Conservation (phyloP, 768 basidiomycete species). For the Sporobolomyces pararoseus region DNA sequence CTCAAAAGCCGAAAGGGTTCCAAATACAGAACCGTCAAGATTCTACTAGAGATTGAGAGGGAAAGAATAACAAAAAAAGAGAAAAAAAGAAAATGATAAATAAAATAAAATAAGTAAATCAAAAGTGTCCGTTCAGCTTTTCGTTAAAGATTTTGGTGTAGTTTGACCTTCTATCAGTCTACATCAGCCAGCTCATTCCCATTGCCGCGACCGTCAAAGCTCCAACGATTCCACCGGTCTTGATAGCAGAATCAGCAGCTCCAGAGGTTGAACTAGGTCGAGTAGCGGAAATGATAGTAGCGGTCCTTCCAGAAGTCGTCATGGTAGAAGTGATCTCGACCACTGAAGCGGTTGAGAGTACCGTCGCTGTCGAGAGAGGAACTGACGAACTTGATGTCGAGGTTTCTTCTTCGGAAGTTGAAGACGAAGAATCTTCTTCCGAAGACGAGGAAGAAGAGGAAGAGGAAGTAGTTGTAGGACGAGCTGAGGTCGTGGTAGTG, state of each 20-base stretch:
- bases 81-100: not conserved
- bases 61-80: not conserved
- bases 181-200: not conserved
- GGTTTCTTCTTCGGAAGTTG: not conserved
- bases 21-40: not conserved
- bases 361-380: not conserved
- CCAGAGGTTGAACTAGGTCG: constrained; percentile 12
- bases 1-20: constrained; percentile 6
- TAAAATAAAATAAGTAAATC: not conserved
- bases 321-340: constrained; percentile 6
- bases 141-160: no score
- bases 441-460: not conserved
- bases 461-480: not conserved
- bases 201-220: not conserved
- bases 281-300: constrained; percentile 9
- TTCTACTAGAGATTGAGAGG: not conserved
- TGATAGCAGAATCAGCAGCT: not conserved
- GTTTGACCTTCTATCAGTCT: not conserved
- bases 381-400: not conserved
- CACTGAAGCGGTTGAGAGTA: not conserved
- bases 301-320: not conserved
- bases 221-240: not conserved
- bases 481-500: not conserved
- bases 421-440: not conserved
- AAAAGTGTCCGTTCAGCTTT: constrained; percentile 11